These are phyloP conservation scores for Halenospora varia DNA, from an alignment of 495 filamentous ascomycete species.

Conservation along the genomic window DNA sequence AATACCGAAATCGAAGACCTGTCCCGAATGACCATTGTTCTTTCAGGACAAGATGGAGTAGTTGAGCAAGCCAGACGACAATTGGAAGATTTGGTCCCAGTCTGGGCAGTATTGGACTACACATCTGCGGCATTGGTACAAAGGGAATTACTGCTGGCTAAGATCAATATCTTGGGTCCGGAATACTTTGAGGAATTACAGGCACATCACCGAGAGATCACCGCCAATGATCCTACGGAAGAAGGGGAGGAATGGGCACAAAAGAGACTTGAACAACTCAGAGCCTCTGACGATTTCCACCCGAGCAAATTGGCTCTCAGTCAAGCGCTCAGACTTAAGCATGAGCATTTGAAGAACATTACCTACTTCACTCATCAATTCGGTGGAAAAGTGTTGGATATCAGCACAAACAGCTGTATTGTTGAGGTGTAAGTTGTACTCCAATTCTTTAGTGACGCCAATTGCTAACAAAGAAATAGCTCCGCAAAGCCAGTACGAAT, in stretches of 20 bases:
- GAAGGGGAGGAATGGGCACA: slow-evolving; percentile 14
- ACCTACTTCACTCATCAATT: slow-evolving; percentile 97
- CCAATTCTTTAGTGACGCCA: neutral
- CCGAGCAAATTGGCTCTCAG: slow-evolving; percentile 77
- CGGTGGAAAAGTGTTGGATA: slow-evolving; percentile 94
- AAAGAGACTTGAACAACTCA: slow-evolving; percentile 22
- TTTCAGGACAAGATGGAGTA: slow-evolving; percentile 92
- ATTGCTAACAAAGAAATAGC: slow-evolving; percentile 35
- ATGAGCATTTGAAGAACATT: slow-evolving; percentile 92
- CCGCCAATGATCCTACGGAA: slow-evolving; percentile 33
- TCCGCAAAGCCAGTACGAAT: slow-evolving; percentile 92
- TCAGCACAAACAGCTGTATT: slow-evolving; percentile 96
- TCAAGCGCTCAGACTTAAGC: slow-evolving; percentile 90
- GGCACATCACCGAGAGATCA: slow-evolving; percentile 83
- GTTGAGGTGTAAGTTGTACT: slow-evolving; percentile 77
- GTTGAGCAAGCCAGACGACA: slow-evolving; percentile 96
- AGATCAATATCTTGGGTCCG: slow-evolving; percentile 90
- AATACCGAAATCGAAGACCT: slow-evolving; percentile 97
- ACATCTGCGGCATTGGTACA: slow-evolving; percentile 91
- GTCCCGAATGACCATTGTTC: slow-evolving; percentile 97
- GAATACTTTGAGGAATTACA: slow-evolving; percentile 97
- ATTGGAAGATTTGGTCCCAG: slow-evolving; percentile 92
- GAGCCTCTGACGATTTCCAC: slow-evolving; percentile 63
- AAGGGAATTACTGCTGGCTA: slow-evolving; percentile 92
- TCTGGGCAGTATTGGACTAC: slow-evolving; percentile 98